These are phyloP conservation scores for Aspergillus intermedius DNA, from an alignment of 2,329 filamentous ascomycete genomes.

Conservation along the genomic window DNA sequence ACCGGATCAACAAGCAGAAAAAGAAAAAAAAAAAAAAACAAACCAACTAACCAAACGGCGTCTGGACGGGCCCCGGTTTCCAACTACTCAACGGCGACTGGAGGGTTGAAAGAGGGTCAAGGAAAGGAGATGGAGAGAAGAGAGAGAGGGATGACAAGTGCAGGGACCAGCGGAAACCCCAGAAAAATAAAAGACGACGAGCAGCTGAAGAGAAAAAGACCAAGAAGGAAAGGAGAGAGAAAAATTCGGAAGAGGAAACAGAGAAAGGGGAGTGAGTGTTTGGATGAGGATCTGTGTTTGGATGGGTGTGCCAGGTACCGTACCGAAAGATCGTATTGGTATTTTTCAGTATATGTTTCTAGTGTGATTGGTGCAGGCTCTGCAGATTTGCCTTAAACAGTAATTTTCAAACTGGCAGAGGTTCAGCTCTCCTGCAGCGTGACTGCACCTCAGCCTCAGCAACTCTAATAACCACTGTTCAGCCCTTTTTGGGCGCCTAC, in stretches of 20 bases:
- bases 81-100: not conserved
- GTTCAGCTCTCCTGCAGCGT: not conserved
- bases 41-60: slow-evolving; percentile 2
- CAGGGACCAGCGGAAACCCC: slow-evolving; percentile 4
- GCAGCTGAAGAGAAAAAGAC: slow-evolving; percentile 6
- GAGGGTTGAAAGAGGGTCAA: not conserved
- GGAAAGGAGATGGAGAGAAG: not conserved
- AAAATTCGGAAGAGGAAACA: slow-evolving; percentile 1
- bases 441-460: not conserved
- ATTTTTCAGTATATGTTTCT: not conserved
- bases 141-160: slow-evolving; percentile 1
- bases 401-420: not conserved
- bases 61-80: not conserved
- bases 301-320: not conserved
- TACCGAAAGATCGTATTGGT: not conserved
- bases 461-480: not conserved
- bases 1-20: slow-evolving; percentile 1
- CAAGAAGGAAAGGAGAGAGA: slow-evolving; percentile 5
- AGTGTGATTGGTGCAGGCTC: not conserved
- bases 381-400: not conserved
- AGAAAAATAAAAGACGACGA: slow-evolving; percentile 10
- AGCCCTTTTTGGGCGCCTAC: not conserved
- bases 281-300: not conserved
- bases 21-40: slow-evolving; percentile 9
- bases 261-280: slow-evolving; percentile 9